Base-by-base conservation (phyloP, 352 stramenopile genomes). In the Globisporangium mamillatum region DNA sequence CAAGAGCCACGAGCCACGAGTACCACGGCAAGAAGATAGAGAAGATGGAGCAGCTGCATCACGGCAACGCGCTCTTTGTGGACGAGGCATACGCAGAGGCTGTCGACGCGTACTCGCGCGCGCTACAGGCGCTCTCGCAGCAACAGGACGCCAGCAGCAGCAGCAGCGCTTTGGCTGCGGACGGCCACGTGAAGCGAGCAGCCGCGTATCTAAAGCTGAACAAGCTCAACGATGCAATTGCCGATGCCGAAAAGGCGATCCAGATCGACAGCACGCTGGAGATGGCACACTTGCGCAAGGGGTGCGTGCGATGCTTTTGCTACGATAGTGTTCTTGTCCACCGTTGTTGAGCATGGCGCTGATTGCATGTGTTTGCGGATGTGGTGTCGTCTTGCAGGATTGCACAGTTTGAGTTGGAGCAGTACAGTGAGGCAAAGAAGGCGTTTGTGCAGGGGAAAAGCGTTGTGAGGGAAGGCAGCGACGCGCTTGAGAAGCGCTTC, bases 21-120 rank as follows among this genome's bases (percentile, higher is more conserved):
- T 10, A 44, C 2, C 10, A 14, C 1, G 9, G 14, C 10, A 14
- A n/a, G 7, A 27, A 16, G 25, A 16, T 20, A 20, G 27, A 44
- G 20, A 29, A 22, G 29, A 93, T 93, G 86, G 86, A 94, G 74
- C 81, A 82, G 65, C 83, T 82, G 77, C 76, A 84, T 69, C 63
- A 88, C 46, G 89, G 71, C 34, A 97, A 95, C 74, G 85, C 85
- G 63, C 71, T 89, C 50, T 97, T 94, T 59, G 86, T 95, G 65
- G 88, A 97, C 68, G 87, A 95, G 75, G 70, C 78, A 44, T 97
- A 92, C 72, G 75, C 77, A 2, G 75, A 86, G 34, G 88, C 89
- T 16, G 62, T 88, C 36, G 60, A 66, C 16, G 75, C 78, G 65
- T 95, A 93, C 73, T 74, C 79, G 34, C 73, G 71, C 2, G 83